phyloP scores from a whole-genome alignment of 257 asterid species.

The Primulina eburnea region DNA sequence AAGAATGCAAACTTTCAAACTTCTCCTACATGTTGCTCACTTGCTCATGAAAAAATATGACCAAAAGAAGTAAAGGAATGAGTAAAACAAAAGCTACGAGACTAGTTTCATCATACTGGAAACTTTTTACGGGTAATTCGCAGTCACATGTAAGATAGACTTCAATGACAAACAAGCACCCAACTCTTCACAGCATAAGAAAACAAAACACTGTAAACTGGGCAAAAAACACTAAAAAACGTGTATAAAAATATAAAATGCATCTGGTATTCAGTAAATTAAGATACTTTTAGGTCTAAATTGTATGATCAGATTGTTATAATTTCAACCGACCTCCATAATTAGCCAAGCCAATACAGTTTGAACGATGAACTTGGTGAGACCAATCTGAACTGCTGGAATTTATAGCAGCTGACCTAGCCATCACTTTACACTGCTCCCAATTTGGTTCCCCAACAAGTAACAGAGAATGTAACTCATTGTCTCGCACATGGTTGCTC shows the following conservation, averaged over 20 bases:
- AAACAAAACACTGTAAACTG: neutral
- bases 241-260: neutral
- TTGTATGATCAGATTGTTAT: neutral
- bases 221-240: no score
- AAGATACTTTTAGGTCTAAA: neutral
- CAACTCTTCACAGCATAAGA: neutral
- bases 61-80: no score
- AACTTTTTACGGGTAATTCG: no score
- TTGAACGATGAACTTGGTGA: conserved; percentile 29
- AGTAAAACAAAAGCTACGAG: neutral
- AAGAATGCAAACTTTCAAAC: no score
- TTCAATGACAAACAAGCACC: neutral
- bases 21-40: no score
- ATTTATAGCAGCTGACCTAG: conserved; percentile 65
- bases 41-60: no score
- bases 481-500: conserved; percentile 21
- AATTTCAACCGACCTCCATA: conserved; percentile 49
- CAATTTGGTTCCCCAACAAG: conserved; percentile 67
- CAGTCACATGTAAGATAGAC: no score
- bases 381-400: conserved; percentile 48
- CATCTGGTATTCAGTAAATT: neutral
- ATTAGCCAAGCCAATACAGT: conserved; percentile 59
- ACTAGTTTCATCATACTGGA: neutral
- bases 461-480: conserved; percentile 32
- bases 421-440: conserved; percentile 60